Conservation (phyloP, 495 filamentous ascomycete species). For the Pseudomonodictys pantanalensis region DNA sequence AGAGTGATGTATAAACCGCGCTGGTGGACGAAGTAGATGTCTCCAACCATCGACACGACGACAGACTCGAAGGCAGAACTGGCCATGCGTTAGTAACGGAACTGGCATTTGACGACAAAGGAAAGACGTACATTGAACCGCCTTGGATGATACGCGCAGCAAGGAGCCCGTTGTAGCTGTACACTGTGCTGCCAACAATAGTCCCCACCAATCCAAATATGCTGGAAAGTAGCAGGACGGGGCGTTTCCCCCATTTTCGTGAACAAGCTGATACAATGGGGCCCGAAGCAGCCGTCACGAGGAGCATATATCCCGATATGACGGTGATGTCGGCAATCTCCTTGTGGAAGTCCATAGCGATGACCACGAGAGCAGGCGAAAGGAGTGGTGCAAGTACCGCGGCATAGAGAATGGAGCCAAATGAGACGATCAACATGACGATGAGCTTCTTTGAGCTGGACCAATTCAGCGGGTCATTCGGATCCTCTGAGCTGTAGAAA, state of each 20-base stretch:
- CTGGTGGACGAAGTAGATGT: constrained; percentile 35
- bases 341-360: constrained; percentile 22
- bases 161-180: constrained; percentile 26
- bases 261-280: constrained; percentile 23
- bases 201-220: constrained; percentile 27
- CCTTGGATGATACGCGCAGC: constrained; percentile 29
- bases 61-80: constrained; percentile 33
- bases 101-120: background rate
- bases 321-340: constrained; percentile 25
- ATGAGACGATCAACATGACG: constrained; percentile 19
- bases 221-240: constrained; percentile 9
- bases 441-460: constrained; percentile 14
- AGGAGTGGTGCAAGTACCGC: constrained; percentile 24
- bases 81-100: background rate
- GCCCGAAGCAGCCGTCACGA: constrained; percentile 23
- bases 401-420: constrained; percentile 18
- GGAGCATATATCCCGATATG: constrained; percentile 28
- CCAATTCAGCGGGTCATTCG: constrained; percentile 33
- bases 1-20: constrained; percentile 29
- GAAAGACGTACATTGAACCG: constrained; percentile 16
- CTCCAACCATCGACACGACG: constrained; percentile 27
- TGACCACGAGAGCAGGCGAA: constrained; percentile 22
- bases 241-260: constrained; percentile 31
- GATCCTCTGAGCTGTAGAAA: constrained; percentile 24
- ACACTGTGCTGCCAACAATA: constrained; percentile 16